Conservation (phyloP, 306 rosid genomes). For the Echinosophora koreensis region DNA sequence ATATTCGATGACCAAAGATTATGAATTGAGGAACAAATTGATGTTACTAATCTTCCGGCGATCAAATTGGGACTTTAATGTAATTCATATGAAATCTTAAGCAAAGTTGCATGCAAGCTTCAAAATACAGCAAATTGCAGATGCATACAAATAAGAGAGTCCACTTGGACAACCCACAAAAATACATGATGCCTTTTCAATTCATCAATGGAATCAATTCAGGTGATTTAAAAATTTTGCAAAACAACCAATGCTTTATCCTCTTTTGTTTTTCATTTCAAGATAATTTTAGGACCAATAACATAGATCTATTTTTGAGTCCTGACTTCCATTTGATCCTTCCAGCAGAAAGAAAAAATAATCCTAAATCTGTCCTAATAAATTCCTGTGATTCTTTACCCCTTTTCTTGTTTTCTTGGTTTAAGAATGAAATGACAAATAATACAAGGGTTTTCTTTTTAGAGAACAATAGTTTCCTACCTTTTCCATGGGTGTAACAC, state of each 20-base stretch:
- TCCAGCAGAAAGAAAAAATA: not conserved
- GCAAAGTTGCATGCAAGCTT: not conserved
- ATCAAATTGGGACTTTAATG: constrained; percentile 12
- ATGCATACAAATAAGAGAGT: not conserved
- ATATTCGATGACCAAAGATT: not conserved
- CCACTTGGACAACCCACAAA: constrained; percentile 29
- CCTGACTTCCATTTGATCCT: not conserved
- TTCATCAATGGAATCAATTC: not conserved
- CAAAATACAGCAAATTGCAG: constrained; percentile 15
- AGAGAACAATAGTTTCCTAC: constrained; percentile 11
- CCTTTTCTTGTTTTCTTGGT: not conserved
- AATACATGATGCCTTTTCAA: not conserved
- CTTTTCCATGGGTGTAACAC: not conserved
- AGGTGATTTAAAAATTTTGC: not conserved
- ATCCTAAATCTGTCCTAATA: not conserved
- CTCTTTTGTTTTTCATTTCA: not conserved
- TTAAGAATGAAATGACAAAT: not conserved
- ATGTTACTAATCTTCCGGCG: not conserved
- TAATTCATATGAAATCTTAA: constrained; percentile 9
- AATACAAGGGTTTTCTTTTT: constrained; percentile 1
- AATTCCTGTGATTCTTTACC: not conserved
- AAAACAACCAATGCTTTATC: not conserved
- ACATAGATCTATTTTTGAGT: not conserved
- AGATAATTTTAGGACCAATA: not conserved
- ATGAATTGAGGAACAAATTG: not conserved